Base-by-base conservation (phyloP, 176 grass and related monocot genomes). In the Guadua angustifolia region DNA sequence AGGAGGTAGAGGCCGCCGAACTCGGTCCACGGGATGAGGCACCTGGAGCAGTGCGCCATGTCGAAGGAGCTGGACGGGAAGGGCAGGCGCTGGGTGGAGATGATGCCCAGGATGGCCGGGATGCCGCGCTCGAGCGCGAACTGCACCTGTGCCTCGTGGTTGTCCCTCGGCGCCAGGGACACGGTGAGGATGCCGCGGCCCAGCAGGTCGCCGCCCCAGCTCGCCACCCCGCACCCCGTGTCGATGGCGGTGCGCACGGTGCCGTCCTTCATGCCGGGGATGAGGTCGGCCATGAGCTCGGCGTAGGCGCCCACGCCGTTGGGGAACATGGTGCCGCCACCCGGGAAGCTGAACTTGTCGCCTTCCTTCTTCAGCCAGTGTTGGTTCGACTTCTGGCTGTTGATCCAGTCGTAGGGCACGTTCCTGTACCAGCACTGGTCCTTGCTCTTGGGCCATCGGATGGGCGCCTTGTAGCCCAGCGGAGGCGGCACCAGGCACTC, bases 401-500 rank as follows among this genome's bases (percentile, higher is more conserved):
- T 98, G 89, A 97, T 98, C 95, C 95, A 98, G 77, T 98, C 95
- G 88, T 98, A 98, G 18, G 95, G 95, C 2, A 98, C 95, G 84
- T 98, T 98, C 63, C 95, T 90, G 90, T 98, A 98, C 95, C 95
- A 98, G 90, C 95, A 98, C 49, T 98, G 84, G 82, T 91, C 79
- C 88, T 91, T 94, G 92, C 95, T 98, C 84, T 95, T 98, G 78
- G 95, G 95, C 95, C 95, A 98, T 32, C 92, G 88, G 84, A 98
- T 90, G 53, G 95, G 95, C 73, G 89, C 82, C 90, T 93, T 94
- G 84, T 98, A 98, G 3, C 92, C 95, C 73, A 33, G 55, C 44
- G 95, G 95, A 65, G 95, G 90, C 33, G 95, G 88, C 14, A 98
- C 92, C 16, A 98, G 90, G 79, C 95, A 98, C 21, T 88, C 69